phyloP scores from a whole-genome alignment of 352 stramenopile genomes.

The Phytophthora niederhauseri region DNA sequence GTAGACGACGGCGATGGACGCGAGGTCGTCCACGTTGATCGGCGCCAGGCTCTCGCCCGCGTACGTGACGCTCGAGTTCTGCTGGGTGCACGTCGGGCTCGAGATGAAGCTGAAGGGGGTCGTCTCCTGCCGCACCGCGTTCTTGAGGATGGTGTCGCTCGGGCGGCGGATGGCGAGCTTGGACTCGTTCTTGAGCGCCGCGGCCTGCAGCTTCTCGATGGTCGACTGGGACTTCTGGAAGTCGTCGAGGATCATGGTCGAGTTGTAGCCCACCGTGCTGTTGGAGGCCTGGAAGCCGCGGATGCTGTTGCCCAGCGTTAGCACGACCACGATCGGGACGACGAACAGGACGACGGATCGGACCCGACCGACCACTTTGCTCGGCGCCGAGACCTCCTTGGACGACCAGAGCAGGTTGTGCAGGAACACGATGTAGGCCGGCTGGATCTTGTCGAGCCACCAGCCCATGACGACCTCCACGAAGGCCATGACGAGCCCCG shows the following conservation, averaged over 20 bases:
- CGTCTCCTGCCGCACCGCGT: conserved; percentile 36
- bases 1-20: conserved; percentile 46
- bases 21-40: conserved; percentile 50
- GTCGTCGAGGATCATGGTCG: conserved; percentile 48
- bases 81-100: conserved; percentile 35
- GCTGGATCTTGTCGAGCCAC: conserved; percentile 44
- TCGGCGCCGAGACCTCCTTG: conserved; percentile 11
- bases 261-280: conserved; percentile 52
- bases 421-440: conserved; percentile 50
- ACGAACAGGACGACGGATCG: conserved; percentile 38
- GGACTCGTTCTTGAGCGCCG: conserved; percentile 23
- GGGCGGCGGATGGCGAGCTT: conserved; percentile 19
- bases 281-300: conserved; percentile 53
- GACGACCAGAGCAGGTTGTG: conserved; percentile 55
- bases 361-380: conserved; percentile 17
- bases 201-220: conserved; percentile 35
- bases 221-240: conserved; percentile 43
- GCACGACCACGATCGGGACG: conserved; percentile 46
- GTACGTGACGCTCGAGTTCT: conserved; percentile 28
- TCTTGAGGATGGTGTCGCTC: conserved; percentile 47
- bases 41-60: conserved; percentile 29
- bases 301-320: conserved; percentile 56
- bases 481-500: conserved; percentile 48
- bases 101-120: conserved; percentile 45
- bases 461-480: conserved; percentile 48